Evolutionary conservation across 768 basidiomycete genomes (phyloP).

Genomic region (Cubamyces sp.): DNA sequence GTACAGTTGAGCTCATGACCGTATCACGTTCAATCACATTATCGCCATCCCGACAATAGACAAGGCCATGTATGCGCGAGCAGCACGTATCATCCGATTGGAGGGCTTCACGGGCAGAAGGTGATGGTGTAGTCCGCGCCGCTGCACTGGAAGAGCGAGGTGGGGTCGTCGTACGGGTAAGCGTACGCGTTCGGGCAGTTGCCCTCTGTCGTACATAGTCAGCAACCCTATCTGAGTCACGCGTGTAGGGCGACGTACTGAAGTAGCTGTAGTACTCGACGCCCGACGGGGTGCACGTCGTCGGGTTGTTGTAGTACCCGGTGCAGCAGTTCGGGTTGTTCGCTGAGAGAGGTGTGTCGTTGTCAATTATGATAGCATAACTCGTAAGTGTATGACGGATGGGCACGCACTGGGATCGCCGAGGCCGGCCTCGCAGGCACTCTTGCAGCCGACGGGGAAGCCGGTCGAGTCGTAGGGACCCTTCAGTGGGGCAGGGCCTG

Average conservation of each 20-base stretch:
- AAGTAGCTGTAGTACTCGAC: slow-evolving; percentile 49
- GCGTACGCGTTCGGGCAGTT: slow-evolving; percentile 53
- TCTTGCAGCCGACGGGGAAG: slow-evolving; percentile 48
- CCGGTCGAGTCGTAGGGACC: slow-evolving; percentile 42
- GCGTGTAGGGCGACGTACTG: slow-evolving; percentile 37
- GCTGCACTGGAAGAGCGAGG: slow-evolving; percentile 50
- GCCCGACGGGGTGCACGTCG: slow-evolving; percentile 57
- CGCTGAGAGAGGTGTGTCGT: slow-evolving; percentile 28
- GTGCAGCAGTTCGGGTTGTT: slow-evolving; percentile 71
- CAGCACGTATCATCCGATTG: background rate
- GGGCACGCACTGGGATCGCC: slow-evolving; percentile 36
- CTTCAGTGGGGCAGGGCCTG: slow-evolving; percentile 40
- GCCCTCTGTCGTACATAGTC: slow-evolving; percentile 35
- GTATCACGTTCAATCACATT: too few relatives aligned
- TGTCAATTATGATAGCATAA: background rate
- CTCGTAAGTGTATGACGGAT: background rate
- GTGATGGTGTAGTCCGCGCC: slow-evolving; percentile 49
- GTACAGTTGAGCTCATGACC: too few relatives aligned
- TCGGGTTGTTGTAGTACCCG: slow-evolving; percentile 53
- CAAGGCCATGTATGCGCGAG: background rate
- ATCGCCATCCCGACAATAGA: background rate
- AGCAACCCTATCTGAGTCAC: background rate
- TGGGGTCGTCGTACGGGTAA: slow-evolving; percentile 55
- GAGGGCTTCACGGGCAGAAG: slow-evolving; percentile 43
- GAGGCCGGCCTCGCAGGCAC: slow-evolving; percentile 46